phyloP scores from a whole-genome alignment of 306 rosid genomes.

The Begonia masoniana region DNA sequence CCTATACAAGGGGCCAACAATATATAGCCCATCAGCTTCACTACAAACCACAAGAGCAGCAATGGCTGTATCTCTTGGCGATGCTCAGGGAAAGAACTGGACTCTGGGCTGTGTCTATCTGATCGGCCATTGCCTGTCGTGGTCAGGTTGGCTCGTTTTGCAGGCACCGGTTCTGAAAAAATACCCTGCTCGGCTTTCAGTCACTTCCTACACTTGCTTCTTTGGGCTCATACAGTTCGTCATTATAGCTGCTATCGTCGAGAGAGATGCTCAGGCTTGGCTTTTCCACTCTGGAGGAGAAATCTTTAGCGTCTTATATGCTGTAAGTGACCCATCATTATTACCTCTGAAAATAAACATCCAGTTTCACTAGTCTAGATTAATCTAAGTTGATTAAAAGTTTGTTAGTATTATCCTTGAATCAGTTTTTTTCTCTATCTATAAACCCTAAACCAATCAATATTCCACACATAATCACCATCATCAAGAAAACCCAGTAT shows the following conservation, averaged over 20 bases:
- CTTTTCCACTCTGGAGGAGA: conserved; percentile 15
- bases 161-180: conserved; percentile 22
- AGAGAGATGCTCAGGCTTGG: conserved; percentile 17
- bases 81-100: conserved; percentile 33
- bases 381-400: no score
- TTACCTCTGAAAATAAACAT: neutral
- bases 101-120: conserved; percentile 53
- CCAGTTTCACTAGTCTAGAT: no score
- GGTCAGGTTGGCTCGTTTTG: conserved; percentile 46
- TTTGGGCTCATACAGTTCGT: conserved; percentile 20
- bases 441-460: no score
- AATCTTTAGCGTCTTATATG: conserved; percentile 26
- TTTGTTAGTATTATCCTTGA: no score
- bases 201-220: conserved; percentile 21
- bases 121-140: conserved; percentile 47
- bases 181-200: conserved; percentile 22
- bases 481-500: no score
- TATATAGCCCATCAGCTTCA: conserved; percentile 48
- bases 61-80: conserved; percentile 21
- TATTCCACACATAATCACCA: no score
- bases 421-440: no score
- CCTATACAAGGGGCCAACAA: conserved; percentile 79
- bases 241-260: conserved; percentile 11
- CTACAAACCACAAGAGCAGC: neutral
- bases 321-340: conserved; percentile 30